These are phyloP conservation scores for Coniochaeta sp. DNA, from an alignment of 2,329 filamentous ascomycete genomes.

Conservation along the genomic window DNA sequence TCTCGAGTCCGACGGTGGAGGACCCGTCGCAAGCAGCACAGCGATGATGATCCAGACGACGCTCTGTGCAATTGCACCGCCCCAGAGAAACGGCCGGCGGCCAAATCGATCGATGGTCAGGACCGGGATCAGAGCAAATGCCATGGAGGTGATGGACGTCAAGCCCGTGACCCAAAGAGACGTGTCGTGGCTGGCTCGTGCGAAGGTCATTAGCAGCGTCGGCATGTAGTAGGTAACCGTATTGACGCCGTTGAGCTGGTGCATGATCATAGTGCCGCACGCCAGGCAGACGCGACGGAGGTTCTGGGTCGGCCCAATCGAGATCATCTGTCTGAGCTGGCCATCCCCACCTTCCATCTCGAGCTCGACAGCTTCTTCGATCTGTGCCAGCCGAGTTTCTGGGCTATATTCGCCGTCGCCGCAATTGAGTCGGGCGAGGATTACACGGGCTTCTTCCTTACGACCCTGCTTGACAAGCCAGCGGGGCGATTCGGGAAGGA, in stretches of 20 bases:
- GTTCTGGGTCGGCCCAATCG: conserved; percentile 32
- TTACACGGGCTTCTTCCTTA: conserved; percentile 19
- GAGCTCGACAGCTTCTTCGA: conserved; percentile 32
- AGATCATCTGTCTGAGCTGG: conserved; percentile 30
- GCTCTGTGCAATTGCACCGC: neutral
- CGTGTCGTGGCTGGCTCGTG: conserved; percentile 35
- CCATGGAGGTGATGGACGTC: conserved; percentile 14
- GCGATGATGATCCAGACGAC: conserved; percentile 4
- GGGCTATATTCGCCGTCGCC: conserved; percentile 14
- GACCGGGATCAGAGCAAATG: conserved; percentile 3
- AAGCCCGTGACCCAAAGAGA: conserved; percentile 39
- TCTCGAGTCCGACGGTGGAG: neutral
- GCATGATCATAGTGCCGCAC: conserved; percentile 39
- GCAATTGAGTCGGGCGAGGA: conserved; percentile 28
- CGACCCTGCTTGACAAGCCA: conserved; percentile 19
- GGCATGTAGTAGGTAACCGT: conserved; percentile 32
- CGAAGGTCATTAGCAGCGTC: conserved; percentile 37
- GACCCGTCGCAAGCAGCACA: conserved; percentile 6
- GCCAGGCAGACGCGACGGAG: conserved; percentile 36
- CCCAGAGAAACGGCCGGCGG: conserved; percentile 3
- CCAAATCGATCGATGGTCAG: conserved; percentile 18
- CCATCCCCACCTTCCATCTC: conserved; percentile 18
- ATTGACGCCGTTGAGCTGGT: conserved; percentile 42
- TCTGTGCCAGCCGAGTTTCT: conserved; percentile 23
- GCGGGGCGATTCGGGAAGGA: conserved; percentile 19